These are phyloP conservation scores for Diutina scorzettiae DNA, from an alignment of 1,139 yeast species.

Conservation along the genomic window DNA sequence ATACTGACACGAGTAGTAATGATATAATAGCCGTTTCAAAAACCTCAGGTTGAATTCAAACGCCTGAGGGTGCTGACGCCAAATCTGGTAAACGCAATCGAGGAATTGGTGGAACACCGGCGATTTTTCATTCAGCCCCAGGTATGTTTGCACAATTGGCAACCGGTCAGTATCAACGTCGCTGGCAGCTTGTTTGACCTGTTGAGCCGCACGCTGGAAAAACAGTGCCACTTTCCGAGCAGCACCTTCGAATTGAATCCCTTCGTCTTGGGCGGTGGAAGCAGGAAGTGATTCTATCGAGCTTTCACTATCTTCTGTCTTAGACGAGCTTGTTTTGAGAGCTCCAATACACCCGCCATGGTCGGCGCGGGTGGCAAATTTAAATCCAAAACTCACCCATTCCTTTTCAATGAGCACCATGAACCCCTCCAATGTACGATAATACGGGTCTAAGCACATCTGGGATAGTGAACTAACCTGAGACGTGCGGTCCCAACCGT, in stretches of 20 bases:
- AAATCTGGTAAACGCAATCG: slow-evolving; percentile 76
- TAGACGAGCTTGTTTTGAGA: neutral
- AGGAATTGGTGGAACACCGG: slow-evolving; percentile 92
- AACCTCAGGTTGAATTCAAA: slow-evolving; percentile 90
- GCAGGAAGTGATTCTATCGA: neutral
- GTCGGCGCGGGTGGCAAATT: slow-evolving; percentile 76
- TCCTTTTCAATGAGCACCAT: slow-evolving; percentile 82
- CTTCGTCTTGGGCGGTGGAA: neutral
- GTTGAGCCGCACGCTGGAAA: slow-evolving; percentile 32
- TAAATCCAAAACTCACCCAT: slow-evolving; percentile 91
- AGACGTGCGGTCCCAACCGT: slow-evolving; percentile 97
- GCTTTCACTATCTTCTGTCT: neutral
- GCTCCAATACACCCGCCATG: slow-evolving; percentile 46
- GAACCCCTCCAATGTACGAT: slow-evolving; percentile 78
- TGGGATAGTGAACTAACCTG: slow-evolving; percentile 80
- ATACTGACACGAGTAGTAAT: slow-evolving; percentile 86
- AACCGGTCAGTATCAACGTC: slow-evolving; percentile 1
- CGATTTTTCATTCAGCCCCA: slow-evolving; percentile 43
- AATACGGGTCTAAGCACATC: slow-evolving; percentile 82
- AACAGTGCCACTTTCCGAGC: slow-evolving; percentile 16
- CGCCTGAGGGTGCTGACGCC: slow-evolving; percentile 53
- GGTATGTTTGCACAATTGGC: slow-evolving; percentile 13
- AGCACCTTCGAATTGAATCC: neutral
- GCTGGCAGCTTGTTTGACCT: slow-evolving; percentile 28
- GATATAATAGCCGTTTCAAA: slow-evolving; percentile 71